Evolutionary conservation across 352 stramenopile species (phyloP).

Genomic region (Phytopythium aichiense): DNA sequence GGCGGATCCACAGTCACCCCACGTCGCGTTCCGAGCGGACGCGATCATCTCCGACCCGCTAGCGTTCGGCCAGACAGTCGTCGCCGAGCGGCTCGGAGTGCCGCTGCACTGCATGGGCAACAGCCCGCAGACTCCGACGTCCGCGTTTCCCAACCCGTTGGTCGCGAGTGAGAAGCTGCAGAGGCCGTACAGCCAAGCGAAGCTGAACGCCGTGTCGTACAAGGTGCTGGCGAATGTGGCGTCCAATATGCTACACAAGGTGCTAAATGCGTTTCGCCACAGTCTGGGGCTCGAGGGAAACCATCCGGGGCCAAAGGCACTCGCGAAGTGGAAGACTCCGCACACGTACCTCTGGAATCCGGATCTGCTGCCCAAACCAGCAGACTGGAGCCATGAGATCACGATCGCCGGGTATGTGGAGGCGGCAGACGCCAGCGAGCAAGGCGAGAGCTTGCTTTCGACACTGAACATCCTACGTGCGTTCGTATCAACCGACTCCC

Average conservation of each 20-base stretch:
- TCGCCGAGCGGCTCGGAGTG: conserved; percentile 67
- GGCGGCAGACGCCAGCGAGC: conserved; percentile 18
- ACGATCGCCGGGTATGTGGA: conserved; percentile 51
- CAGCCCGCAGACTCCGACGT: conserved; percentile 45
- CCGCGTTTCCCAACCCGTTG: conserved; percentile 56
- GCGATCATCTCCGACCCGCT: conserved; percentile 66
- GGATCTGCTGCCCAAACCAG: conserved; percentile 46
- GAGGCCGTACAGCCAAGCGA: conserved; percentile 25
- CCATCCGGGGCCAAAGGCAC: conserved; percentile 28
- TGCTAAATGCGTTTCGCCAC: conserved; percentile 55
- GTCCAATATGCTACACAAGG: conserved; percentile 38
- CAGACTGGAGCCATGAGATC: conserved; percentile 61
- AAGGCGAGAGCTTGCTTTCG: conserved; percentile 11
- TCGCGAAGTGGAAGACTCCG: conserved; percentile 47
- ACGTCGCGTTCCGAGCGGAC: conserved; percentile 55
- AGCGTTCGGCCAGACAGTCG: conserved; percentile 52
- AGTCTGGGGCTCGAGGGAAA: conserved; percentile 45
- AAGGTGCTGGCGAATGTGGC: conserved; percentile 47
- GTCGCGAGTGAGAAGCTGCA: conserved; percentile 26
- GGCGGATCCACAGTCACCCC: conserved; percentile 34
- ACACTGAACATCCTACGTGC: conserved; percentile 19
- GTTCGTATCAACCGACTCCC: conserved; percentile 12
- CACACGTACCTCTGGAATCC: conserved; percentile 77
- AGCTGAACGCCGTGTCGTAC: conserved; percentile 49
- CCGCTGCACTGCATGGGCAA: conserved; percentile 66